Conservation (phyloP, 2,329 filamentous ascomycete species). For the Amesomyces nigricolor region DNA sequence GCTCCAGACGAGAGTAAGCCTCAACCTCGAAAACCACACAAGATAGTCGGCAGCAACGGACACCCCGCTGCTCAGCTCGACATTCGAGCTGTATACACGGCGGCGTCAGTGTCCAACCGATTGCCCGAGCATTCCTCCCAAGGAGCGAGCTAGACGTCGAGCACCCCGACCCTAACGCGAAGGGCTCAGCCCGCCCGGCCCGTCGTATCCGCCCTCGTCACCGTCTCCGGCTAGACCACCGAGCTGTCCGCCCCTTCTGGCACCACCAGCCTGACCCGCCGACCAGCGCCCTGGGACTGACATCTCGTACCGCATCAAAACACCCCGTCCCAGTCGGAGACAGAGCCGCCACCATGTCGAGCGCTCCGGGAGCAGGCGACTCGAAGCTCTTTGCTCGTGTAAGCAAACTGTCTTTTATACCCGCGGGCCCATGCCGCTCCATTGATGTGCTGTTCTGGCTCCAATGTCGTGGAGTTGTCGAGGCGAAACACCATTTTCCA, state of each 20-base stretch:
- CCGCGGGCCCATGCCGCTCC: background rate
- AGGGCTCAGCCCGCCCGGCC: too few species aligned
- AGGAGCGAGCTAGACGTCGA: too few species aligned
- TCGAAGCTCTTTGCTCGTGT: slow-evolving; percentile 99
- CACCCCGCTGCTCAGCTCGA: too few species aligned
- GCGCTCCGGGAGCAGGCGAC: slow-evolving; percentile 69
- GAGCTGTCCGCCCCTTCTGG: background rate
- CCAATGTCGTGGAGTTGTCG: slow-evolving; percentile 1
- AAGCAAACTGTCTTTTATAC: slow-evolving; percentile 34
- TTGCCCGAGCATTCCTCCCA: too few species aligned
- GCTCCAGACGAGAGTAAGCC: background rate
- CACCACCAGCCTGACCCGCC: background rate
- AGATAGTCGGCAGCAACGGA: too few species aligned
- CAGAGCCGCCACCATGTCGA: slow-evolving; percentile 44
- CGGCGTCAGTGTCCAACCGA: too few species aligned
- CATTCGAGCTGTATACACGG: too few species aligned
- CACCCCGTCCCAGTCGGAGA: background rate
- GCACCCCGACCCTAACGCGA: too few species aligned
- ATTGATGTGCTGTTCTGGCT: background rate
- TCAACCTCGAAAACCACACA: too few species aligned
- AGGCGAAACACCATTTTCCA: background rate
- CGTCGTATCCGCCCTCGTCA: too few species aligned
- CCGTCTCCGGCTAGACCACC: background rate
- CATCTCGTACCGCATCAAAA: background rate
- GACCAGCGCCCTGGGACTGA: background rate